Evolutionary conservation across 257 asterid species (phyloP).

Genomic region (Solanum infundibuliforme): DNA sequence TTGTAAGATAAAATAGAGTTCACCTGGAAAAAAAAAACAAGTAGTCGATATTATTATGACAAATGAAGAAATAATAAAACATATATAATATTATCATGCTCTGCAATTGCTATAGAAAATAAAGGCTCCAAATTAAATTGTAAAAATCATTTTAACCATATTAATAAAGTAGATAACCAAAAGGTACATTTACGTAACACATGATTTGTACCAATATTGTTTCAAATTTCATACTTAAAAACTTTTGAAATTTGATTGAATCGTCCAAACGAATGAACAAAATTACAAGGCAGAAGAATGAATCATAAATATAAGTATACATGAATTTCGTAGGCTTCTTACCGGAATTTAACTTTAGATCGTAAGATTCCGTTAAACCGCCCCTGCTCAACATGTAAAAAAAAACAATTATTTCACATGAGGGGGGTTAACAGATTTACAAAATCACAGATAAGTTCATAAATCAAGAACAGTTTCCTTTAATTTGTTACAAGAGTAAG

Average conservation of each 20-base stretch:
- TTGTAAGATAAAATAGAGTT: neutral
- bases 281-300: neutral
- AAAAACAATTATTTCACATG: neutral
- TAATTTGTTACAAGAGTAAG: neutral
- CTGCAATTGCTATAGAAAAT: neutral
- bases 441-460: neutral
- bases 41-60: no score
- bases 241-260: neutral
- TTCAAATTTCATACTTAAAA: neutral
- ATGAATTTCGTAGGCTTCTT: neutral
- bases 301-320: neutral
- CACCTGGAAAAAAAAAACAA: neutral
- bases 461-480: neutral
- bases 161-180: neutral
- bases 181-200: neutral
- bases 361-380: neutral
- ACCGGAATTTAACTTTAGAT: neutral
- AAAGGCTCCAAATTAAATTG: neutral
- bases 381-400: neutral
- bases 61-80: neutral
- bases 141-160: neutral
- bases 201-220: neutral
- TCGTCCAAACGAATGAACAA: neutral
- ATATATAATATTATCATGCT: neutral
- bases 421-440: neutral